Conservation (phyloP, 805 yeast genomes). For the Candida dendrica region DNA sequence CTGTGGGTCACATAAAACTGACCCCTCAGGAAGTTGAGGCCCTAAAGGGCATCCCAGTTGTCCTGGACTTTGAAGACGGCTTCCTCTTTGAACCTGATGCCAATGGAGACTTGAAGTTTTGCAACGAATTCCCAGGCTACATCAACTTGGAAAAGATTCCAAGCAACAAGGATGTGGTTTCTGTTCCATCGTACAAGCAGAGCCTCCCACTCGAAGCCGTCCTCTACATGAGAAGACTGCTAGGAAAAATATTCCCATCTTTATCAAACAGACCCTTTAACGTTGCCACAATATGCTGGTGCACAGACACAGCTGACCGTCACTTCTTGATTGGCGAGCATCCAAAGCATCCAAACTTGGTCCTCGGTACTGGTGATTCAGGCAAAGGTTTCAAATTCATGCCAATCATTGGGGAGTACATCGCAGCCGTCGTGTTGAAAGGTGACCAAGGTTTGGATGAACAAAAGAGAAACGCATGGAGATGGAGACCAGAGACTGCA, state of each 20-base stretch:
- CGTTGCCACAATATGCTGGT: conserved; percentile 21
- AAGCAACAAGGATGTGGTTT: conserved; percentile 2
- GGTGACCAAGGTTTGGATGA: conserved; percentile 17
- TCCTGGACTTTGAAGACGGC: conserved; percentile 26
- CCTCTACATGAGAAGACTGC: conserved; percentile 15
- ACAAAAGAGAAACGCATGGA: conserved; percentile 15
- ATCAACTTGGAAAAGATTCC: conserved; percentile 9
- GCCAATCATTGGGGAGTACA: conserved; percentile 21
- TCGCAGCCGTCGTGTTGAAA: conserved; percentile 16
- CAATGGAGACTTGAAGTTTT: conserved; percentile 23
- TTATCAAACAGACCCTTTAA: conserved; percentile 19
- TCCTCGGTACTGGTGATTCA: conserved; percentile 23
- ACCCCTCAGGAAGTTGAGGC: conserved; percentile 20
- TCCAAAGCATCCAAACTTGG: conserved; percentile 11
- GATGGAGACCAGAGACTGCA: conserved; percentile 22
- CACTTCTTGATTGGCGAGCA: conserved; percentile 16
- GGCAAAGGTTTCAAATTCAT: conserved; percentile 24
- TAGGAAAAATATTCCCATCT: conserved; percentile 20
- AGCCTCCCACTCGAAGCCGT: conserved; percentile 21
- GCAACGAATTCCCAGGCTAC: conserved; percentile 28
- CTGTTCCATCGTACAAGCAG: conserved; percentile 16
- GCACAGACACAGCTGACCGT: conserved; percentile 23
- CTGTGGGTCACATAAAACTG: conserved; percentile 27
- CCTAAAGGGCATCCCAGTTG: conserved; percentile 24
- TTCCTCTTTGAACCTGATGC: conserved; percentile 31